These are phyloP conservation scores for Aspergillus fischeri DNA, from an alignment of 2,329 filamentous ascomycete genomes.

Conservation along the genomic window DNA sequence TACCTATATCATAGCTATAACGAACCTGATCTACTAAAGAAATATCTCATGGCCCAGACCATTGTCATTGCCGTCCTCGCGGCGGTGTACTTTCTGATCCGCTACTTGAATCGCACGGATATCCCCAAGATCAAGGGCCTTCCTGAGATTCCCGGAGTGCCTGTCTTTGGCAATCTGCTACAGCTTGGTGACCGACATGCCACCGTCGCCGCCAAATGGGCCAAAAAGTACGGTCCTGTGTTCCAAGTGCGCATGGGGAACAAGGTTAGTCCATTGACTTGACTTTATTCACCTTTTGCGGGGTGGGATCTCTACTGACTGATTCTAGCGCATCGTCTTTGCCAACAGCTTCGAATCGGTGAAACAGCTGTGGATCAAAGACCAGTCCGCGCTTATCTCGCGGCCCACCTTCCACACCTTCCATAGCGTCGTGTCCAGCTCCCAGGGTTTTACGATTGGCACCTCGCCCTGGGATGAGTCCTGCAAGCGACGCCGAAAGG, in stretches of 20 bases:
- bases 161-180: slow-evolving; percentile 60
- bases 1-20: background rate
- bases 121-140: slow-evolving; percentile 58
- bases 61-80: slow-evolving; percentile 31
- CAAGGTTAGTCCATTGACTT: slow-evolving; percentile 40
- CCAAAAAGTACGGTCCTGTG: slow-evolving; percentile 58
- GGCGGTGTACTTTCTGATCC: slow-evolving; percentile 38
- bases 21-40: no score
- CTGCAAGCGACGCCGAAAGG: slow-evolving; percentile 72
- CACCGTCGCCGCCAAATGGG: slow-evolving; percentile 53
- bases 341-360: slow-evolving; percentile 75
- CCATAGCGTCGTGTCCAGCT: slow-evolving; percentile 71
- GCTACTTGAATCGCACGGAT: slow-evolving; percentile 50
- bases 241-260: slow-evolving; percentile 68
- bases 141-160: slow-evolving; percentile 59
- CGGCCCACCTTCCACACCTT: slow-evolving; percentile 77
- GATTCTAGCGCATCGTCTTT: slow-evolving; percentile 62
- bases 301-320: no score
- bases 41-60: slow-evolving; percentile 12
- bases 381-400: slow-evolving; percentile 73
- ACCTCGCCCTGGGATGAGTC: slow-evolving; percentile 81
- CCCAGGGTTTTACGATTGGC: slow-evolving; percentile 76
- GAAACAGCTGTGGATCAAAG: slow-evolving; percentile 68
- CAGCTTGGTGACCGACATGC: slow-evolving; percentile 58
- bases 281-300: no score